Evolutionary conservation across 371 early-diverging fungal genomes (phyloP).

Genomic region (Blastocladiella emersonii): DNA sequence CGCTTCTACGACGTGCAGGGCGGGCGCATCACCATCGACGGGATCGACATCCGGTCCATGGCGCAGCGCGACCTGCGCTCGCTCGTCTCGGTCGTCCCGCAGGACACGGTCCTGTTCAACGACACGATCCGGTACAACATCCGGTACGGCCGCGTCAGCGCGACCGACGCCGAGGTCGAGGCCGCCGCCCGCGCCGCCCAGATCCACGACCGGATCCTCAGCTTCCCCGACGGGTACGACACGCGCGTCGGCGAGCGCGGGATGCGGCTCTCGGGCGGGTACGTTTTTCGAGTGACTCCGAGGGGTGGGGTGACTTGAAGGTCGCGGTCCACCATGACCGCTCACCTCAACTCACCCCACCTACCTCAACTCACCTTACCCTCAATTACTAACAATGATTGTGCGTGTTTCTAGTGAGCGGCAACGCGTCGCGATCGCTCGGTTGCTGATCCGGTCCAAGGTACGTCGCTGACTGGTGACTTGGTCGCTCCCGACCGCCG

Average conservation of each 20-base stretch:
- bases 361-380: neutral
- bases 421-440: conserved; percentile 77
- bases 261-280: conserved; percentile 39
- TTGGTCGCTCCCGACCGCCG: too few species aligned
- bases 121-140: conserved; percentile 71
- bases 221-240: conserved; percentile 69
- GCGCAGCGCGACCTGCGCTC: conserved; percentile 48
- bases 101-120: conserved; percentile 73
- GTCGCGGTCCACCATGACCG: too few species aligned
- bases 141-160: conserved; percentile 39
- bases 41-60: conserved; percentile 64
- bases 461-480: too few species aligned
- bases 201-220: conserved; percentile 50
- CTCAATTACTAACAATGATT: neutral
- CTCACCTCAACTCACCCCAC: too few species aligned
- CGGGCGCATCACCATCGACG: conserved; percentile 79
- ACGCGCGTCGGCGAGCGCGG: conserved; percentile 91
- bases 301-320: too few species aligned
- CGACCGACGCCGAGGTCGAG: conserved; percentile 43
- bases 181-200: conserved; percentile 70
- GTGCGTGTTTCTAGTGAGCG: conserved; percentile 68
- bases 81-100: conserved; percentile 76
- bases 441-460: conserved; percentile 60
- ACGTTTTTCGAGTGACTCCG: too few species aligned
- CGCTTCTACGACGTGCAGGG: conserved; percentile 71